Evolutionary conservation across 768 basidiomycete species (phyloP), one percentile per base, ranked within the genome.

Genomic region (Hypholoma fasciculare): DNA sequence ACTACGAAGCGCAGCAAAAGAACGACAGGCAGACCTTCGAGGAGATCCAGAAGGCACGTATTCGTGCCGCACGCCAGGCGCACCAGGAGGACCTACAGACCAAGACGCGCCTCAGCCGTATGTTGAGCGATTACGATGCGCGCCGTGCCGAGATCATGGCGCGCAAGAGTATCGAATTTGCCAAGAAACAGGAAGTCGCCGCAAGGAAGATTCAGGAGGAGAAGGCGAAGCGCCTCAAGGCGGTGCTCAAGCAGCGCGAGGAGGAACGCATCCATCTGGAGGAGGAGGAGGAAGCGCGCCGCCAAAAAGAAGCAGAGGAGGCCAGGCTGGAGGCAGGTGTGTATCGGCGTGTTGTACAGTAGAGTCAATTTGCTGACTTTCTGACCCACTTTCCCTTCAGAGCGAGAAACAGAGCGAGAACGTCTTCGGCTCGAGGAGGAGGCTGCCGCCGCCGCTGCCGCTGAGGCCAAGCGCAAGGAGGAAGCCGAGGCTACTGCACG

Each of bases 1-100:
- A 98, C 72, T 98, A 98, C 69, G 87, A 89, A 34, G 71, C 77
- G 3, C 96, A 99, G 70, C 94, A 97, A 71, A 81, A 81, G 39
- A 78, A 78, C 37, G 96, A 98, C 74, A 83, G 81, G 14, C 74
- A 79, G 39, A 86, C 85, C 1, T 92, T 92, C 71, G 83, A 90
- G 46, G 67, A 73, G 1, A 73, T 86, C 14, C 87, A 89, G 61
- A 76, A 76, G 42, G 71, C 82, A 0, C 85, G 86, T 30, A 68
- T 84, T 20, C 86, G 90, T 56, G 73, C 77, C 4, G 76, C 87
- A 2, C 78, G 76, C 52, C 66, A 75, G 9, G 76, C 81, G 20
- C 92, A 96, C 68, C 69, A 82, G 60, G 82, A 86, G 51, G 85
- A 89, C 51, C 61, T 96, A 39, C 82, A 80, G 57, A 82, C 88